These are phyloP conservation scores for Cardamine resedifolia DNA, from an alignment of 345 rosid genomes.

Conservation along the genomic window DNA sequence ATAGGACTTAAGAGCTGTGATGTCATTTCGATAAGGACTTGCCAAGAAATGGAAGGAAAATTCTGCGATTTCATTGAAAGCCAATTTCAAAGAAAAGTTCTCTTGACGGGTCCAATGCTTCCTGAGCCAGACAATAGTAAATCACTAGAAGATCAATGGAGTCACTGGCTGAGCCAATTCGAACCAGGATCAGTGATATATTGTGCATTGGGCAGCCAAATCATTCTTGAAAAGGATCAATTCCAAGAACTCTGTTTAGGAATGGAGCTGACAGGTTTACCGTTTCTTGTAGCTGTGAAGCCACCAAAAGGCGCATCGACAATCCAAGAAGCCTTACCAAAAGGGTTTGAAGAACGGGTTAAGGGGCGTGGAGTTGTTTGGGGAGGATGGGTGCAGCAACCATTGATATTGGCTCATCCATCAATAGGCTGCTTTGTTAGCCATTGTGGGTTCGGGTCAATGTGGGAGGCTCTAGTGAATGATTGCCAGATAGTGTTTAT, in stretches of 20 bases:
- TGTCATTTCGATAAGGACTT: slow-evolving; percentile 59
- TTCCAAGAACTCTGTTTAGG: slow-evolving; percentile 69
- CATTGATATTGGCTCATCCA: slow-evolving; percentile 47
- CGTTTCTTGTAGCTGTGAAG: slow-evolving; percentile 56
- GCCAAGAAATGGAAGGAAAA: slow-evolving; percentile 57
- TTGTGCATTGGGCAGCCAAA: slow-evolving; percentile 71
- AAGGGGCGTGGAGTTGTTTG: slow-evolving; percentile 52
- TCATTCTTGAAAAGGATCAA: slow-evolving; percentile 52
- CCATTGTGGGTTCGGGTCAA: slow-evolving; percentile 69
- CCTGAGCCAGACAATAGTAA: slow-evolving; percentile 36
- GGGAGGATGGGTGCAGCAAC: slow-evolving; percentile 60
- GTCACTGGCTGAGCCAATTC: slow-evolving; percentile 48
- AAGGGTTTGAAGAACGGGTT: slow-evolving; percentile 60
- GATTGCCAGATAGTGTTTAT: slow-evolving; percentile 59
- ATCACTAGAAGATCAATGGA: slow-evolving; percentile 52
- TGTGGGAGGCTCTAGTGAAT: slow-evolving; percentile 65
- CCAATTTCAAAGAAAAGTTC: slow-evolving; percentile 49
- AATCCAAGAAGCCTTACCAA: slow-evolving; percentile 63
- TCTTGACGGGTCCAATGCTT: slow-evolving; percentile 64
- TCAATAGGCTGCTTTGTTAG: slow-evolving; percentile 71
- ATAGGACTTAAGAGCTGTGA: slow-evolving; percentile 46
- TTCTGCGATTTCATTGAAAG: slow-evolving; percentile 50
- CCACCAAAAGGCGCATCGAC: slow-evolving; percentile 54
- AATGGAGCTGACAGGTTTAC: slow-evolving; percentile 56
- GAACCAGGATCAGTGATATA: slow-evolving; percentile 48